Conservation (phyloP, 371 early-diverging fungal genomes). For the Lichtheimia ornata region DNA sequence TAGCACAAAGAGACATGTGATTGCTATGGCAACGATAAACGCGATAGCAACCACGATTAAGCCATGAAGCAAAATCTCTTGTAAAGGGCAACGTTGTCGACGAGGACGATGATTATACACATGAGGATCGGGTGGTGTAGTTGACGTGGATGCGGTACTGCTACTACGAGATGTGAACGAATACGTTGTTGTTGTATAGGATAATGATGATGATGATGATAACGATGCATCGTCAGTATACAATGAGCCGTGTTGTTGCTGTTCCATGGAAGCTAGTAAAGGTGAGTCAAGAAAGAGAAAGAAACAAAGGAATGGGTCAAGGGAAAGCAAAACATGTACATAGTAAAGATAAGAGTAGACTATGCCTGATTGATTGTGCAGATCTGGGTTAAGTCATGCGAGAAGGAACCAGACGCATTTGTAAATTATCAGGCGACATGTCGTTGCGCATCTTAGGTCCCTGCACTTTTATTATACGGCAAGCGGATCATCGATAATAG, state of each 20-base stretch:
- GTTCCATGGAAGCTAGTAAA: neutral
- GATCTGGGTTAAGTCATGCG: neutral
- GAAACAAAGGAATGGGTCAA: neutral
- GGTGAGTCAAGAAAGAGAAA: neutral
- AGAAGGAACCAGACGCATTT: neutral
- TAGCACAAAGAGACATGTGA: constrained; percentile 23
- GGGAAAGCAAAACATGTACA: neutral
- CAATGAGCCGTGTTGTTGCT: neutral
- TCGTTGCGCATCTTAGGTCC: neutral
- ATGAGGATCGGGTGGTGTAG: neutral
- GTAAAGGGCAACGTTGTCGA: neutral
- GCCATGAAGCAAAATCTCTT: neutral
- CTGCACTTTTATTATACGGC: neutral
- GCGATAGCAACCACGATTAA: neutral
- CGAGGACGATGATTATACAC: neutral
- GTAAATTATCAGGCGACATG: neutral
- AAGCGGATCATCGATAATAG: neutral
- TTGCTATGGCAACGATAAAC: constrained; percentile 8
- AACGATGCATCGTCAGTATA: neutral
- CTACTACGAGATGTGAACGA: constrained; percentile 5
- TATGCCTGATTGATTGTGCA: too few species aligned
- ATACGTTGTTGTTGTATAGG: neutral
- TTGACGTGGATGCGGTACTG: constrained; percentile 1
- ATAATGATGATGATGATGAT: constrained; percentile 3
- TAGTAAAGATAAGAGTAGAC: too few species aligned